Base-by-base conservation (phyloP, 805 yeast species). In the Gaillardinia entomophila region DNA sequence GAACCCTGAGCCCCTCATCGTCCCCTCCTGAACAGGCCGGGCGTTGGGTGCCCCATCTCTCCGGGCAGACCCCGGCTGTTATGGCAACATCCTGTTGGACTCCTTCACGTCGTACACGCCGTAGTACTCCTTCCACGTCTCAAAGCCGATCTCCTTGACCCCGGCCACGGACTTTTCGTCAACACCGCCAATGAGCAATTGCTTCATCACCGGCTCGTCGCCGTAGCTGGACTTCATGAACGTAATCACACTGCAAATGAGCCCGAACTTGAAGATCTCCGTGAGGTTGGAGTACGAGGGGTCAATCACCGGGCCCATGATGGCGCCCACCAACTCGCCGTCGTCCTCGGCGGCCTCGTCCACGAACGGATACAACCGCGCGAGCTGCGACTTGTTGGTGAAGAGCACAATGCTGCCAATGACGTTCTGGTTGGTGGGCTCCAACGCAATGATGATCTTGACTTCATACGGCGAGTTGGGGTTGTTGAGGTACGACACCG, bases 191-290 rank as follows among this genome's bases (percentile, higher is more conserved):
- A 59, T 37, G 51, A 66, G 60, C 16, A 61, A 64, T 33, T 50
- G 49, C 28, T 55, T 49, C 47, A 63, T 54, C 30, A 34, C 32
- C 12, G 49, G 48, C 8, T 47, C 48, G 16, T 53, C 64, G 24
- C 42, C 49, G 34, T 50, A 48, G 28, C 51, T 48, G 6, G 36
- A 51, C 46, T 38, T 49, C 37, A 70, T 53, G 37, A 62, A 71
- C 5, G 76, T 65, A 12, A 73, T 66, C 5, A 70, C 77, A 32
- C 79, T 69, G 40, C 80, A 75, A 7, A 77, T 70, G 36, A 76
- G 62, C 0, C 82, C 82, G 41, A 69, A 61, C 36, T 66, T 71
- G 53, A 76, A 71, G 3, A 75, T 73, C 33, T 72, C 75, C 6
- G 71, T 65, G 42, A 76, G 61, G 38, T 71, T 73, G 17, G 70